Percentiles rank a stretch among this genome's conserved stretches.
These are phyloP conservation scores for Lentithecium fluviatile DNA, from an alignment of 495 filamentous ascomycete genomes.

Conservation along the genomic window DNA sequence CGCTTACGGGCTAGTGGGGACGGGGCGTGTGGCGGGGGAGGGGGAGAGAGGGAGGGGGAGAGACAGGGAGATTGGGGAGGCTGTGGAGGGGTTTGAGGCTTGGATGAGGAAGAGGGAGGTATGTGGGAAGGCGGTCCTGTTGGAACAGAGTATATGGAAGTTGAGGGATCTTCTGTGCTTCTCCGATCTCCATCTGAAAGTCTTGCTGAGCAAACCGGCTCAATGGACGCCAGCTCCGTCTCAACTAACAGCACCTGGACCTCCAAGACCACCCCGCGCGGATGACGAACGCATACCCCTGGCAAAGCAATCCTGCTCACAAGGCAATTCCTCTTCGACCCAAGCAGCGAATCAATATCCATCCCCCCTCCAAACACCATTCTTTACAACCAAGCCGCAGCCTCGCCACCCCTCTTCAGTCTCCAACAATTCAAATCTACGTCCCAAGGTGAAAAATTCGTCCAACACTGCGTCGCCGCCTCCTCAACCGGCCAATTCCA, in stretches of 20 bases:
- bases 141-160: no score
- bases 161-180: no score
- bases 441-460: neutral
- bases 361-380: neutral
- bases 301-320: neutral
- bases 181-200: no score
- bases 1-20: no score
- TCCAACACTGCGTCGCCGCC: slow-evolving; percentile 7
- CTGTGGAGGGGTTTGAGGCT: neutral
- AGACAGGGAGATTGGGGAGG: neutral
- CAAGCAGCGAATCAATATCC: neutral
- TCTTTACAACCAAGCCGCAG: neutral
- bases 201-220: neutral
- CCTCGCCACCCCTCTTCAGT: neutral
- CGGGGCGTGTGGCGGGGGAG: no score
- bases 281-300: slow-evolving; percentile 6
- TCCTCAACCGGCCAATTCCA: neutral
- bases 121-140: no score
- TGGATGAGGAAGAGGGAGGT: neutral
- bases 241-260: no score
- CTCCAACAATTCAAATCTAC: neutral
- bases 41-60: neutral
- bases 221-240: neutral
- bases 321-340: neutral
- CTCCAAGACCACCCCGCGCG: no score